Percentiles rank a stretch among this genome's conserved stretches.
Conservation (phyloP, 768 basidiomycete species). For the Termitomyces bulborhizus region DNA sequence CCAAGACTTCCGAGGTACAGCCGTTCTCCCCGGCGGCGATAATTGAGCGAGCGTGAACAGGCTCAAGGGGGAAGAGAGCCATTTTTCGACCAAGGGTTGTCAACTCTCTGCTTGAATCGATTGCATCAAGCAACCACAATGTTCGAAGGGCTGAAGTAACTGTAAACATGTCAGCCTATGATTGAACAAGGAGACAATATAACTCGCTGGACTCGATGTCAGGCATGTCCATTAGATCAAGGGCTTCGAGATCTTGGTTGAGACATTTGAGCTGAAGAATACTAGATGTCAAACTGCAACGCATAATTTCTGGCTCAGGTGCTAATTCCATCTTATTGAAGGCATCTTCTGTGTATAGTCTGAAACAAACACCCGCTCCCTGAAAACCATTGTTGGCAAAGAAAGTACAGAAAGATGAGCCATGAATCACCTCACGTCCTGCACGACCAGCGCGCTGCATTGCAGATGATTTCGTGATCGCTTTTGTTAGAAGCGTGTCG, state of each 20-base stretch:
- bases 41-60: conserved; percentile 70
- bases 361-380: conserved; percentile 84
- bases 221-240: conserved; percentile 89
- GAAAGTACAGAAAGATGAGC: background rate
- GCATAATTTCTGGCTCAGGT: conserved; percentile 84
- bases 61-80: conserved; percentile 92
- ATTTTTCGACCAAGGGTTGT: conserved; percentile 77
- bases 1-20: conserved; percentile 75
- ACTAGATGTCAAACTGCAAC: conserved; percentile 79
- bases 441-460: conserved; percentile 95
- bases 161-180: background rate
- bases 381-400: conserved; percentile 20
- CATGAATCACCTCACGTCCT: conserved; percentile 70
- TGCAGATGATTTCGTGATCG: conserved; percentile 87
- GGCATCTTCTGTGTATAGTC: conserved; percentile 82
- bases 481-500: conserved; percentile 76
- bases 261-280: conserved; percentile 84
- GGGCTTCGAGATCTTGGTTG: conserved; percentile 69
- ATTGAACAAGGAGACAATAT: background rate
- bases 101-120: conserved; percentile 58
- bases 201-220: conserved; percentile 68
- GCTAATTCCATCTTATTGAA: conserved; percentile 62
- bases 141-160: conserved; percentile 51
- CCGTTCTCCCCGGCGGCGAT: conserved; percentile 68
- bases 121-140: conserved; percentile 75